Conservation (phyloP, 345 rosid species). For the Lepidium sativum region DNA sequence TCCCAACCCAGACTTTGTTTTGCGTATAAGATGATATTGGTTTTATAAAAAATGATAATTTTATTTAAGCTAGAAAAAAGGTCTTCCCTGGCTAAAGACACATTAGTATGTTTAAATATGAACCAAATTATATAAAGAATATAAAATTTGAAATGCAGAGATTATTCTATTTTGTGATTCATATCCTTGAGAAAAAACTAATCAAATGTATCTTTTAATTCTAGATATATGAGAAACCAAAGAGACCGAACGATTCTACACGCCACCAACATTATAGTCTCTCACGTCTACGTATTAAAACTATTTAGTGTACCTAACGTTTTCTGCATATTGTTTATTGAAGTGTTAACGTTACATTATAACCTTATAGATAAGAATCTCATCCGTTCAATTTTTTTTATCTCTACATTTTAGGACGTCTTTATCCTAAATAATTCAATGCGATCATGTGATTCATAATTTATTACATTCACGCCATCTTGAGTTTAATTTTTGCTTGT, state of each 20-base stretch:
- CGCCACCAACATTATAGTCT: conserved; percentile 4
- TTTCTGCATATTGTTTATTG: background rate
- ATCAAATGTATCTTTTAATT: too few species aligned
- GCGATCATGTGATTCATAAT: conserved; percentile 18
- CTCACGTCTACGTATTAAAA: background rate
- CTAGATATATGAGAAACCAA: too few species aligned
- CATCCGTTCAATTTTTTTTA: background rate
- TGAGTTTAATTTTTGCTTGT: background rate
- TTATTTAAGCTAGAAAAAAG: too few species aligned
- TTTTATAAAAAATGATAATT: too few species aligned
- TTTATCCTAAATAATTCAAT: conserved; percentile 11
- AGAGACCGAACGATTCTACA: background rate
- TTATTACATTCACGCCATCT: conserved; percentile 6
- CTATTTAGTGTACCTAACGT: background rate
- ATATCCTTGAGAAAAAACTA: too few species aligned
- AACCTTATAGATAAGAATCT: background rate
- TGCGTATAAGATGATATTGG: too few species aligned
- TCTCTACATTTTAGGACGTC: background rate
- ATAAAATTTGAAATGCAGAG: too few species aligned
- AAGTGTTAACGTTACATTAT: background rate
- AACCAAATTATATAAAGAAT: too few species aligned
- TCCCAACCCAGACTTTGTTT: too few species aligned
- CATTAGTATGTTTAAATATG: too few species aligned
- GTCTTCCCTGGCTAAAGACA: too few species aligned
- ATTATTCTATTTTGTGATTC: too few species aligned